Evolutionary conservation across 1,284 basidiomycete genomes (phyloP), one percentile per base, ranked within the genome.

Genomic region (Heterobasidion occidentale): DNA sequence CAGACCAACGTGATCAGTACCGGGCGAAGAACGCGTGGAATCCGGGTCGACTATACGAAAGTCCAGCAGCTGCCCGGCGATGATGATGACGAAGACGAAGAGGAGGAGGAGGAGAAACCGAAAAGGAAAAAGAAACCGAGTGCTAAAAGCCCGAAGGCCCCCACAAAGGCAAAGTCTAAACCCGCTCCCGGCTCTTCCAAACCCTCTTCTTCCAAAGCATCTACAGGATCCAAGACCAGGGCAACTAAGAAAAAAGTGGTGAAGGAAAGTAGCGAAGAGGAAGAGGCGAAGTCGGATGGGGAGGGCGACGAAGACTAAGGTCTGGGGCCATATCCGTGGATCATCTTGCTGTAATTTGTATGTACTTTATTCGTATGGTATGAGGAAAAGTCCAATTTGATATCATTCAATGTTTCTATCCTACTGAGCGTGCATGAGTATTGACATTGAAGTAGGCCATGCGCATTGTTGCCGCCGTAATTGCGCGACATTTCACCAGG

Each of bases 1-100:
- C 56, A 56, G 19, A 53, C 52, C 14, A 69, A 70, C 53, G 66
- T 68, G 58, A 69, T 71, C 52, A 61, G 59, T 1, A 64, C 65
- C 14, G 61, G 61, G 9, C 64, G 70, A 27, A 67, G 71, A 53
- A 72, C 72, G 55, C 70, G 71, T 27, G 71, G 70, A 3, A 66
- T 69, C 20, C 66, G 68, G 46, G 53, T 71, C 53, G 69, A 71
- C 61, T 71, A 73, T 58, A 71, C 70, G 17, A 68, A 73, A 51
- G 70, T 69, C 27, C 51, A 65, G 35, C 64, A 62, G 2, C 61
- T 64, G 52, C 53, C 62, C 15, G 56, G 60, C 15, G 60, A 59
- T n/a, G 65, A 64, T 19, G 65, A 68, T 8, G 70, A 68, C 2
- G 66, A 68, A 1, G 68, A 71, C 14, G 65, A 66, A 7, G 27